Conservation (phyloP, 176 grass and related monocot genomes). For the Avena insularis region DNA sequence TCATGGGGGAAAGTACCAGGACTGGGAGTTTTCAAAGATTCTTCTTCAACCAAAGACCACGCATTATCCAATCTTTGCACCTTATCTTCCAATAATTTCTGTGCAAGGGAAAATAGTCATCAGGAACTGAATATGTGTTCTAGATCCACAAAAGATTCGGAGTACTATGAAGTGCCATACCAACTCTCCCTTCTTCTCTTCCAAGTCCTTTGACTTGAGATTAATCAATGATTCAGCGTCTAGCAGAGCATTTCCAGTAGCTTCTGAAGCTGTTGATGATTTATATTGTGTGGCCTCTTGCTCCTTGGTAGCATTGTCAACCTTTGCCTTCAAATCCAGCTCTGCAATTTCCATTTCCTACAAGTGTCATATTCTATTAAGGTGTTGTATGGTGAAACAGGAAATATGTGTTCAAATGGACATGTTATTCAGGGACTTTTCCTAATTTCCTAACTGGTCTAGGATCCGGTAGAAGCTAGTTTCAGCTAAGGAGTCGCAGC, state of each 20-base stretch:
- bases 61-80: conserved; percentile 74
- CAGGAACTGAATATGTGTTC: neutral
- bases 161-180: conserved; percentile 38
- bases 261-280: conserved; percentile 52
- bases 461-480: neutral
- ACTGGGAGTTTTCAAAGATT: conserved; percentile 81
- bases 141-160: conserved; percentile 16
- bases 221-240: conserved; percentile 58
- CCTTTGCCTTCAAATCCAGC: conserved; percentile 61
- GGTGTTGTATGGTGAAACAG: neutral
- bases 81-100: conserved; percentile 69
- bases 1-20: conserved; percentile 58
- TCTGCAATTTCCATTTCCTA: conserved; percentile 73
- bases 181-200: conserved; percentile 76
- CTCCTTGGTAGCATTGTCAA: conserved; percentile 64
- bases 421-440: neutral
- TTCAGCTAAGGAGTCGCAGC: neutral
- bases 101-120: conserved; percentile 26
- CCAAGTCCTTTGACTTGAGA: conserved; percentile 73
- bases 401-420: neutral
- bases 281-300: conserved; percentile 56
- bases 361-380: conserved; percentile 17
- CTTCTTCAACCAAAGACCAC: conserved; percentile 72
- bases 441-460: neutral
- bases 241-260: conserved; percentile 49